phyloP scores from a whole-genome alignment of 179 eudicot genomes.

The Patellifolia procumbens region DNA sequence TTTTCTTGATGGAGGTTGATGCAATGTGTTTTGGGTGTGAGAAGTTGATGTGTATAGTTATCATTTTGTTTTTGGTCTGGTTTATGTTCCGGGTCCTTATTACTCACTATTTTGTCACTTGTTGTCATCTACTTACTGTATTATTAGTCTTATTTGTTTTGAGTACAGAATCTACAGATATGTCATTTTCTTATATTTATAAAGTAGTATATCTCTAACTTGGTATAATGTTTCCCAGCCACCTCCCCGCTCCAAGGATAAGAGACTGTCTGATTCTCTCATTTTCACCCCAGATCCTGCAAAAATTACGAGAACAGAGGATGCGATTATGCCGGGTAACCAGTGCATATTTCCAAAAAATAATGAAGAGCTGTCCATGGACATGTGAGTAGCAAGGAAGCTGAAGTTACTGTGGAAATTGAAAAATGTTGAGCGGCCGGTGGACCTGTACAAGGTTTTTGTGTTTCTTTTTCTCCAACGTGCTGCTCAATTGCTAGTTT shows the following conservation, averaged over 20 bases:
- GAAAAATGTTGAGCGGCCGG: constrained; percentile 91
- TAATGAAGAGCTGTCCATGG: constrained; percentile 29
- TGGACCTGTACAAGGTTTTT: constrained; percentile 88
- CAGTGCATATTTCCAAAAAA: constrained; percentile 29
- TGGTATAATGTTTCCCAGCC: constrained; percentile 50
- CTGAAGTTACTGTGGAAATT: constrained; percentile 56
- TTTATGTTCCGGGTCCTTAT: neutral
- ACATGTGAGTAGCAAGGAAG: constrained; percentile 38
- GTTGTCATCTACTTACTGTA: neutral
- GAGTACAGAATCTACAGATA: too few relatives aligned
- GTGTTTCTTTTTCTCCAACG: constrained; percentile 2
- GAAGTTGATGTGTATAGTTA: neutral
- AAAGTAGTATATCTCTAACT: constrained; percentile 14
- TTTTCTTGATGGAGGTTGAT: neutral
- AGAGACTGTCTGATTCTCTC: constrained; percentile 85
- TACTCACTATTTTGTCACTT: neutral
- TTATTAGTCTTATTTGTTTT: too few relatives aligned
- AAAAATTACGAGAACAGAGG: constrained; percentile 45
- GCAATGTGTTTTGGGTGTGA: neutral
- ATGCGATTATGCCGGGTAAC: constrained; percentile 20
- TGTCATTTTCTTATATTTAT: neutral
- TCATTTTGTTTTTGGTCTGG: neutral
- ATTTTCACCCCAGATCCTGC: constrained; percentile 61
- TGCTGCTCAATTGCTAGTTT: neutral
- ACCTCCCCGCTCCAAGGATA: constrained; percentile 66